Conservation (phyloP, 345 rosid species). For the Aethionema arabicum region DNA sequence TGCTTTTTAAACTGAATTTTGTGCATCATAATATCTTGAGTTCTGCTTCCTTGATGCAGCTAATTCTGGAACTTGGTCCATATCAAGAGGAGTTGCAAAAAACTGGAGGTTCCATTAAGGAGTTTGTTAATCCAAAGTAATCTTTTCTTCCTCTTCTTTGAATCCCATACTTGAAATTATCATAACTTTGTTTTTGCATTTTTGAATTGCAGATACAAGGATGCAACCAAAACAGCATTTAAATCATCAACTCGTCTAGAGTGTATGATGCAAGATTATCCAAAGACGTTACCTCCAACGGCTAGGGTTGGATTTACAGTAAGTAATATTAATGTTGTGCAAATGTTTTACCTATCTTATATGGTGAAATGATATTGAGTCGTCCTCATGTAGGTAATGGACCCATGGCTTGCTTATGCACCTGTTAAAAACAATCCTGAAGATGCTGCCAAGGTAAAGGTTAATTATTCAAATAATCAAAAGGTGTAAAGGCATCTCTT, state of each 20-base stretch:
- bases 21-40: conserved; percentile 5
- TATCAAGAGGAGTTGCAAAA: conserved; percentile 83
- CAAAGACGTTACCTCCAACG: conserved; percentile 84
- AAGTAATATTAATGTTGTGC: conserved; percentile 23
- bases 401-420: conserved; percentile 88
- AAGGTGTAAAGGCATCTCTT: neutral
- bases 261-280: conserved; percentile 99
- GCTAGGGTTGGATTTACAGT: conserved; percentile 95
- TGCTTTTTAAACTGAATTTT: too few species aligned
- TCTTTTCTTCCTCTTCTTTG: conserved; percentile 25
- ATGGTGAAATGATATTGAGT: conserved; percentile 4
- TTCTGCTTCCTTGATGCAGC: conserved; percentile 42
- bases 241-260: conserved; percentile 92
- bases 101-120: conserved; percentile 93
- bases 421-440: conserved; percentile 93
- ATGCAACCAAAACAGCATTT: conserved; percentile 80
- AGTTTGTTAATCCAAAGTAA: conserved; percentile 99
- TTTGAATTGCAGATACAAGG: conserved; percentile 61
- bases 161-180: neutral
- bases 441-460: conserved; percentile 72
- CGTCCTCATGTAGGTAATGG: conserved; percentile 59
- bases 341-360: neutral
- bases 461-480: neutral
- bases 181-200: conserved; percentile 16
- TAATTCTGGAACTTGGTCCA: conserved; percentile 80